Conservation (phyloP, 352 stramenopile genomes). For the Phytophthora meadii region DNA sequence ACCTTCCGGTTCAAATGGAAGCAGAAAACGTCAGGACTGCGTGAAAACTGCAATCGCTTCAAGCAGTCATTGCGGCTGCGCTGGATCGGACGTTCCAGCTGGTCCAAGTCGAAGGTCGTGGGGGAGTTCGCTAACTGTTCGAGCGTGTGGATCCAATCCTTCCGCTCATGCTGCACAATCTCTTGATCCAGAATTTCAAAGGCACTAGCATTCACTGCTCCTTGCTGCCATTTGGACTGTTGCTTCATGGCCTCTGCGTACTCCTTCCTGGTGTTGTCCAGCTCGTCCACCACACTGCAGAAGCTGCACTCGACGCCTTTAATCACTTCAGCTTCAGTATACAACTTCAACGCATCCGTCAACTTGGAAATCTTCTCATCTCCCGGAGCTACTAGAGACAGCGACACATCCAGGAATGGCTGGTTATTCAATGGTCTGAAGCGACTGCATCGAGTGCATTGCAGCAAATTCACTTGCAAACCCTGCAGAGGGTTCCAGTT, state of each 20-base stretch:
- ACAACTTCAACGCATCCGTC: slow-evolving; percentile 63
- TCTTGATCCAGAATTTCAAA: slow-evolving; percentile 54
- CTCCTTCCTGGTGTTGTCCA: slow-evolving; percentile 48
- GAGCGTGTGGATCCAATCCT: slow-evolving; percentile 72
- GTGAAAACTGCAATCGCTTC: slow-evolving; percentile 82
- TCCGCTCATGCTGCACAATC: slow-evolving; percentile 65
- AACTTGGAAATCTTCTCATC: slow-evolving; percentile 50
- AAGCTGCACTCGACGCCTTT: slow-evolving; percentile 79
- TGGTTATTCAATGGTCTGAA: slow-evolving; percentile 81
- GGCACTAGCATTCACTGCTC: neutral
- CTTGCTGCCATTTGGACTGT: slow-evolving; percentile 11
- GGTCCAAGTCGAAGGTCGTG: slow-evolving; percentile 42
- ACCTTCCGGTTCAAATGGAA: slow-evolving; percentile 91
- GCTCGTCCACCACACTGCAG: slow-evolving; percentile 67
- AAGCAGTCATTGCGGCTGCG: slow-evolving; percentile 57
- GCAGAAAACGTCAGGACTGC: slow-evolving; percentile 83
- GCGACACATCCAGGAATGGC: slow-evolving; percentile 79
- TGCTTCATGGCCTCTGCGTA: slow-evolving; percentile 34
- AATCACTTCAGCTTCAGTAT: slow-evolving; percentile 76
- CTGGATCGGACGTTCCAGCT: slow-evolving; percentile 45
- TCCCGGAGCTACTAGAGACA: slow-evolving; percentile 61
- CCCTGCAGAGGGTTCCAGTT: slow-evolving; percentile 84
- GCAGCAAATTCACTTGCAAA: slow-evolving; percentile 81
- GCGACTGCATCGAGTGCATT: slow-evolving; percentile 67
- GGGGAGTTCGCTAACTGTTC: slow-evolving; percentile 46